Base-by-base conservation (phyloP, 345 rosid genomes). In the Hevea brasiliensis region DNA sequence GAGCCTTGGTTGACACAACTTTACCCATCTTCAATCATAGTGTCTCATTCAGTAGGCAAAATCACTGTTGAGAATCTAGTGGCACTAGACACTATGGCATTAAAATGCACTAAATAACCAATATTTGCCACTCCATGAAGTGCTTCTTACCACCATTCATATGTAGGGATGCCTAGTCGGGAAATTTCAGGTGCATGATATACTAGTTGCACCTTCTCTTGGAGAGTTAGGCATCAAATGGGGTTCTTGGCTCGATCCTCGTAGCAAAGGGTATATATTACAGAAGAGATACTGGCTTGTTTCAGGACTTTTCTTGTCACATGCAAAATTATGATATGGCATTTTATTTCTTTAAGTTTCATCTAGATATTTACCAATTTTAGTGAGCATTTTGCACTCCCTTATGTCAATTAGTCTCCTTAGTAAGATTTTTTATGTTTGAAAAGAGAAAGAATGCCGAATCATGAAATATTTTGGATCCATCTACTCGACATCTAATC, bases 1-100 rank as follows among this genome's bases (percentile, higher is more conserved):
- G 78, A 40, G 92, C 97, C 78, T 93, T 94, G 55, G 88, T 92
- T 1, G 94, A 92, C 53, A 89, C 96, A 1, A 68, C 89, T 87
- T 77, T 57, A 4, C 75, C 76, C 57, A 77, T 77, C 20, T 42
- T 68, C 12, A 65, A 26, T 72, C 80, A 77, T 10, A 56, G 61
- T 14, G 65, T 65, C 44, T 40, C 47, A 15, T 77, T 73, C 80
- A n/a, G 72, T 67, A n/a, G 80, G 35, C 61, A 77, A 40, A 27
- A 77, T 77, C 27, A 66, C 60, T 11, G 74, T 56, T 13, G 72
- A 76, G 59, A 77, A 77, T 67, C 76, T n/a, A n/a, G n/a, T n/a
- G n/a, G n/a, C n/a, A n/a, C n/a, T 56, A 15, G 59, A 57, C 6
- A 67, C 51, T 56, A 70, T 66, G 20, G 20, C 72, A 62, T 72